Base-by-base conservation (phyloP, 179 eudicot species). In the Beta macrorhiza region DNA sequence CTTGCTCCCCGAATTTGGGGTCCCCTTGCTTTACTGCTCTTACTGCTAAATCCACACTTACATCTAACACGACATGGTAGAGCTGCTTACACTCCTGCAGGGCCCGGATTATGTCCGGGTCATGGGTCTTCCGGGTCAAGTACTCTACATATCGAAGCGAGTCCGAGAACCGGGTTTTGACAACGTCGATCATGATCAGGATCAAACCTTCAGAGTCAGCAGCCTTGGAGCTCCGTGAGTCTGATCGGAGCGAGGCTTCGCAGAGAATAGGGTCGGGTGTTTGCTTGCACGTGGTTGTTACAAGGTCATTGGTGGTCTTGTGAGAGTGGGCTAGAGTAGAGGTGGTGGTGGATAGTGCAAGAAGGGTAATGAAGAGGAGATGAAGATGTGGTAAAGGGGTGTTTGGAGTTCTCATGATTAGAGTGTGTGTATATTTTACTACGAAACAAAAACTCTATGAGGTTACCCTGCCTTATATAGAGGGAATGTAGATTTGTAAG, bases 1-100 rank as follows among this genome's bases (percentile, higher is more conserved):
- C 88, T 51, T 84, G 69, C 15, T 84, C 89, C 5, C 89, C 90
- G 32, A 88, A 88, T 57, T 88, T 88, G 4, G 90, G 90, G 52
- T 84, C 78, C 47, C 90, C 90, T 51, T 73, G 51, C 25, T 76
- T 72, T 15, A 88, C 89, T 0, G 90, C 89, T 11, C 75, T 63
- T 0, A 71, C 80, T 5, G 90, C 90, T 2, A 73, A 64, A 5
- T 44, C 72, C 5, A 88, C 83, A 16, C 78, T 82, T 14, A 53
- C 61, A 17, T 78, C 83, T 16, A 88, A 5, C 80, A 88, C 90
- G 0, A 82, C 80, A 22, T 47, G n/a, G 58, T 79, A 82, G 1
- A 75, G 9, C 22, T 61, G 16, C 9, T 64, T 75, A 65, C 90
- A 88, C 58, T 82, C 25, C 47, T 78, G 59, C 12, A 86, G 47